Evolutionary conservation across 805 yeast species (phyloP).

Genomic region (Ogataea parapolymorpha): DNA sequence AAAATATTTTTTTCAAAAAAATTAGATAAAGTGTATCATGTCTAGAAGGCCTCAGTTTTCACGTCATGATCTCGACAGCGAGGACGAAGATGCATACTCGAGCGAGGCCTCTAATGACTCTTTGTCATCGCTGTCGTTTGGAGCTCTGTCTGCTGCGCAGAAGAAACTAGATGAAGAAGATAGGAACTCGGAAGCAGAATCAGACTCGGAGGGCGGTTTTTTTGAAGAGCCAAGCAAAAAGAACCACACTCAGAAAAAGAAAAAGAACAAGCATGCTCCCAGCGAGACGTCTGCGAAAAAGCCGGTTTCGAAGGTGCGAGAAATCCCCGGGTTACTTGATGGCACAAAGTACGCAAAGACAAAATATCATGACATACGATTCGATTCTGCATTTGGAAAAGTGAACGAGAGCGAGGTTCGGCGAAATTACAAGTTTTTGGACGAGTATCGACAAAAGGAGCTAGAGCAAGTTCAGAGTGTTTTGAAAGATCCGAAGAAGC

Average conservation of each 20-base stretch:
- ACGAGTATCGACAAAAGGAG: conserved; percentile 79
- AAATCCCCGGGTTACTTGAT: conserved; percentile 60
- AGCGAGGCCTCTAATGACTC: conserved; percentile 1
- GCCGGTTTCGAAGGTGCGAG: conserved; percentile 66
- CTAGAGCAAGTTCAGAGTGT: conserved; percentile 54
- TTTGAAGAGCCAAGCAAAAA: conserved; percentile 36
- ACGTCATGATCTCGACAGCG: conserved; percentile 23
- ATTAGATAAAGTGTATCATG: neutral
- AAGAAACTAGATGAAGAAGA: conserved; percentile 33
- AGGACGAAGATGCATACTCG: conserved; percentile 12
- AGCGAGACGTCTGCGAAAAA: conserved; percentile 70
- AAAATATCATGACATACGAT: conserved; percentile 77
- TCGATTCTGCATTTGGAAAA: conserved; percentile 85
- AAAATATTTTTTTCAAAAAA: neutral
- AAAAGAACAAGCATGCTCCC: conserved; percentile 82
- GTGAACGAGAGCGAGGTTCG: conserved; percentile 68
- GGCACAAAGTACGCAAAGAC: conserved; percentile 36
- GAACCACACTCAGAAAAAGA: conserved; percentile 22
- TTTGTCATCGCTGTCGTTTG: conserved; percentile 50
- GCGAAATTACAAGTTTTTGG: conserved; percentile 78
- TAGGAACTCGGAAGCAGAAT: conserved; percentile 21
- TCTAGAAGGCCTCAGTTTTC: conserved; percentile 24
- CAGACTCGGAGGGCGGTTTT: conserved; percentile 31
- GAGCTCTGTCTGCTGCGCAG: conserved; percentile 60
- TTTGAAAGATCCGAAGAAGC: conserved; percentile 51